phyloP scores from a whole-genome alignment of 2,329 filamentous ascomycete genomes.

The Didymosphaeria variabile region DNA sequence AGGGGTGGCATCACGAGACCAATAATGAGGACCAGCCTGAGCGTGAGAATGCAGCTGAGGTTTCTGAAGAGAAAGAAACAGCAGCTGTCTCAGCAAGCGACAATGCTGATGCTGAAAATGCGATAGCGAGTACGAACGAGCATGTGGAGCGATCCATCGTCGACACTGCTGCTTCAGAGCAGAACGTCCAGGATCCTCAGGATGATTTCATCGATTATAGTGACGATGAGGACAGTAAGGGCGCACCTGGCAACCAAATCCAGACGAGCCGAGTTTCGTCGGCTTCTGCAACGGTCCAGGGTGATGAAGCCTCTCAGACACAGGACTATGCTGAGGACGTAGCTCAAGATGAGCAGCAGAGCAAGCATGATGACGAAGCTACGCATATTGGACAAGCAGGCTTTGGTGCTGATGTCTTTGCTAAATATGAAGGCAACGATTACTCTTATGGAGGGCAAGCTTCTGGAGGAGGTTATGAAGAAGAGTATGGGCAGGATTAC shows the following conservation, averaged over 20 bases:
- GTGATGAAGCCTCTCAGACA: constrained; percentile 35
- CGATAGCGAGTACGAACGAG: neutral
- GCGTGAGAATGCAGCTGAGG: neutral
- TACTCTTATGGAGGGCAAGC: constrained; percentile 10
- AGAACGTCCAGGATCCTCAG: constrained; percentile 34
- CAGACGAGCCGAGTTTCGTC: constrained; percentile 30
- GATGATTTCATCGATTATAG: constrained; percentile 61
- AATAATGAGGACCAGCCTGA: neutral
- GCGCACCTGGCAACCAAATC: constrained; percentile 19
- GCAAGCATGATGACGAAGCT: constrained; percentile 16
- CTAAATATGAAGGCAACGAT: constrained; percentile 10
- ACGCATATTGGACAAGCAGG: constrained; percentile 15
- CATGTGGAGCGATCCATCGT: neutral
- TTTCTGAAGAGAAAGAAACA: neutral
- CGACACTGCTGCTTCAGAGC: constrained; percentile 8
- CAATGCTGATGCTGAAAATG: neutral
- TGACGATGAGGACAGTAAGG: constrained; percentile 53
- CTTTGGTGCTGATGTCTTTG: neutral
- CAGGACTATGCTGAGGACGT: constrained; percentile 19
- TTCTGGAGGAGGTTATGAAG: constrained; percentile 26
- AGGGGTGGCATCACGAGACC: neutral
- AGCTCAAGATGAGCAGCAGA: neutral
- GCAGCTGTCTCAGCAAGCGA: neutral
- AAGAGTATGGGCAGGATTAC: constrained; percentile 27
- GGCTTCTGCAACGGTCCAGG: constrained; percentile 46